Evolutionary conservation across 441 rosid genomes (phyloP), one percentile per base, ranked within the genome.

Genomic region (Jatropha podagrica): DNA sequence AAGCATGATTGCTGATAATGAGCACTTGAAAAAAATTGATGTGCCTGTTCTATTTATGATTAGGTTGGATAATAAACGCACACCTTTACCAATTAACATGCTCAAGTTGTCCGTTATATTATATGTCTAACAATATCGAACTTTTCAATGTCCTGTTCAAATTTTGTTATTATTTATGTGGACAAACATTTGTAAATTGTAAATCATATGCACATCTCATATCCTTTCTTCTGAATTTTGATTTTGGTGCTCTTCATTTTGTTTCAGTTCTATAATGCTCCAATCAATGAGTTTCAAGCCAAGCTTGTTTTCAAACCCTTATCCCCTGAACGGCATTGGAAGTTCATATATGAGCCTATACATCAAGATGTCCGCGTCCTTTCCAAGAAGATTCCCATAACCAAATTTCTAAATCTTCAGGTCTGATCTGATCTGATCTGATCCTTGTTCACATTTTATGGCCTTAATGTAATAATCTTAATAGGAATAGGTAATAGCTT

Each of bases 221-320:
- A 46, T 66, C 37, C 41, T 65, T 74, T 26, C 73, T 41, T 67
- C 49, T 71, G 65, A 49, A n/a, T 55, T 41, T 14, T 79, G 66
- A 78, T 76, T 27, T 73, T 42, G 74, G 55, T 37, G 38, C 58
- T 71, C 58, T 68, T 68, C 32, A 46, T 82, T 83, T 65, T 73
- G 76, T 37, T 81, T 27, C 86, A 95, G 97, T 87, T 95, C 78
- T 92, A 82, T 74, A 95, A 95, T 83, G 95, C 91, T 79, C 97
- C 98, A 18, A 74, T 75, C 67, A 95, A 95, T 82, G 98, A 93
- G 79, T 87, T 86, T 80, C 96, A 91, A 63, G 88, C 87, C 23
- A 95, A 95, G 89, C 85, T 93, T 74, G 97, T 95, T 75, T 71
- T 93, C 79, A 92, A 95, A 85, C 98, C 98, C 79, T 65, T 92